Percentiles rank a stretch among this genome's conserved stretches.
phyloP scores from a whole-genome alignment of 192 early-diverging fungal species.

The Backusella westeae region DNA sequence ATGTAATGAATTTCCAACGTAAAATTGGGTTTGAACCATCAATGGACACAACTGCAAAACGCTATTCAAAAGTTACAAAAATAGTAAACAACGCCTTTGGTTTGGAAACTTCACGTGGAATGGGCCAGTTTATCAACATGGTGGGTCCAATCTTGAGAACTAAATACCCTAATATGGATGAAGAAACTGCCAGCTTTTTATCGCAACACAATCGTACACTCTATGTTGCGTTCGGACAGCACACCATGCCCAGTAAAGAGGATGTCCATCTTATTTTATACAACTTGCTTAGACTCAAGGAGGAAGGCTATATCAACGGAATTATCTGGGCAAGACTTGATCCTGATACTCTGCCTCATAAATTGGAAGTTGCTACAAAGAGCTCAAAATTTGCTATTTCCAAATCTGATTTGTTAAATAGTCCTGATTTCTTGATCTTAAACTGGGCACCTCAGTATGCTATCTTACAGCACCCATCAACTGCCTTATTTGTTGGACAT shows the following conservation, averaged over 20 bases:
- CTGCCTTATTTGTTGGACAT: constrained; percentile 30
- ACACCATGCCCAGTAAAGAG: not conserved
- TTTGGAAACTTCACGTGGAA: constrained; percentile 18
- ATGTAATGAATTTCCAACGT: not conserved
- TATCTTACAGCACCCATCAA: constrained; percentile 27
- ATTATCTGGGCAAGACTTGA: constrained; percentile 32
- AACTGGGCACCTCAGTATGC: constrained; percentile 32
- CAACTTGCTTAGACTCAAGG: not conserved
- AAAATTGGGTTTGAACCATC: not conserved
- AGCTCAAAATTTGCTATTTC: not conserved
- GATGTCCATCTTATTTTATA: constrained; percentile 19
- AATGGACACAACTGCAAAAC: not conserved
- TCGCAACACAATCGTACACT: constrained; percentile 13
- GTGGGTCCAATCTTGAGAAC: constrained; percentile 36
- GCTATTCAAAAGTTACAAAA: constrained; percentile 8
- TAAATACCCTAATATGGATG: constrained; percentile 15
- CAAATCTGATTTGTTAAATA: not conserved
- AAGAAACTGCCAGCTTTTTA: constrained; percentile 7
- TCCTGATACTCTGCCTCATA: not conserved
- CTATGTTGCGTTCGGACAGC: constrained; percentile 38
- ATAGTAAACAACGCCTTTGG: constrained; percentile 29
- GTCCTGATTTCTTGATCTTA: not conserved
- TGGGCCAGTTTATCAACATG: constrained; percentile 20
- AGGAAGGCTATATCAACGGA: constrained; percentile 30
- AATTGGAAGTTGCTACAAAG: not conserved